Conservation (phyloP, 441 rosid species). For the Bocquillonia castaneifolia region DNA sequence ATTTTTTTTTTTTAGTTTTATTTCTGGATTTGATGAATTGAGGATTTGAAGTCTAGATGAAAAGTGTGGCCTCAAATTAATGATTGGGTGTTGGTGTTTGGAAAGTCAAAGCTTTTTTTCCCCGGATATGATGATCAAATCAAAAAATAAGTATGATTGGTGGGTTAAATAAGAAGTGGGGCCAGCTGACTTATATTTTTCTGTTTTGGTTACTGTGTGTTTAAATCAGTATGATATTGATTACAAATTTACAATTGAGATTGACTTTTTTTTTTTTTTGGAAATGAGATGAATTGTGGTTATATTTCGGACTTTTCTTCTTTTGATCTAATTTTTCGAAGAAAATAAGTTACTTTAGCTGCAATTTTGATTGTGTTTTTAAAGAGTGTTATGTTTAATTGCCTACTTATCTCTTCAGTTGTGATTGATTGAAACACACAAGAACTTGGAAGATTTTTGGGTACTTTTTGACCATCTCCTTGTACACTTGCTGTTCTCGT, state of each 20-base stretch:
- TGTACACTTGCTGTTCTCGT: too few species aligned
- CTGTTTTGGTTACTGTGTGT: neutral
- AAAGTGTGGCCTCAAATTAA: neutral
- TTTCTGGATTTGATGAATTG: neutral
- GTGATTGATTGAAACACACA: too few species aligned
- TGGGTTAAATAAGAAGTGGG: neutral
- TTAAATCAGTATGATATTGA: neutral
- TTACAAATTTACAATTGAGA: neutral
- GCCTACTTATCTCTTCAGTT: too few species aligned
- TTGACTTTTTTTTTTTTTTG: too few species aligned
- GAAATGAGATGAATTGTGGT: neutral
- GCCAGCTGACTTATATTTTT: neutral
- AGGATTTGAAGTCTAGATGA: neutral
- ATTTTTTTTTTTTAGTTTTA: neutral
- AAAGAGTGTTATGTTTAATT: too few species aligned
- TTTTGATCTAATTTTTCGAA: too few species aligned
- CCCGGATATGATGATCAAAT: neutral
- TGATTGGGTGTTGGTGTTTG: neutral
- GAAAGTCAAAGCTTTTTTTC: neutral
- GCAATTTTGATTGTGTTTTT: too few species aligned
- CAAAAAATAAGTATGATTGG: neutral
- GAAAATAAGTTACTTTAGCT: too few species aligned
- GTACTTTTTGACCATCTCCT: too few species aligned
- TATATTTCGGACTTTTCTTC: neutral
- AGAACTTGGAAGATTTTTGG: too few species aligned